Base-by-base conservation (phyloP, 2,329 filamentous ascomycete genomes). In the Fusarium euwallaceae region DNA sequence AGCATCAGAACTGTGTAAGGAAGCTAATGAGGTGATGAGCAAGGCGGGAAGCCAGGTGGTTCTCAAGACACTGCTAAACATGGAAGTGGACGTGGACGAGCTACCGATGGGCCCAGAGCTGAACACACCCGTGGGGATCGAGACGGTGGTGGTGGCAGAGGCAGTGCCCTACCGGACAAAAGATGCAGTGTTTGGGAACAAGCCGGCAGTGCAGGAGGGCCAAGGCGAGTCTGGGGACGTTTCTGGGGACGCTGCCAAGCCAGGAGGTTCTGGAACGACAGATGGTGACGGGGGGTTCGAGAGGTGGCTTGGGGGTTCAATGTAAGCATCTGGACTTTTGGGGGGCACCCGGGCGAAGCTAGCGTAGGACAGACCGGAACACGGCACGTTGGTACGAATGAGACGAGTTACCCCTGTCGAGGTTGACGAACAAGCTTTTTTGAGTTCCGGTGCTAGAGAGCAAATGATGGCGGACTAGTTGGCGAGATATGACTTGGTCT, bases 21-120 rank as follows among this genome's bases (percentile, higher is more conserved):
- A 98, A 82, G 90, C 91, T 64, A 98, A 98, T 80, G 90, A 94
- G 79, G 95, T 98, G 11, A 97, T 98, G 93, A 97, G 94, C 79
- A 98, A 98, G 83, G 94, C 93, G 1, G 96, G 96, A 0, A 92
- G 93, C 9, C 91, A 90, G 66, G 95, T 98, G 27, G 91, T 98
- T 34, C 84, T 98, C 67, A 93, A 92, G 83, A 91, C 89, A 71
- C 81, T 98, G 64, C 82, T 98, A 62, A 92, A 92, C 22, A 87
- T 91, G 81, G 90, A 95, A 34, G 93, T 98, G 66, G 94, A 98
- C 82, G 84, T 97, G 5, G 94, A 97, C 43, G 86, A 88, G n/a
- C 83, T 98, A 79, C 95, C 95, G 0, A 97, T 95, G 91, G 95
- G 95, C 0, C 92, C 93, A 2, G 94, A 97, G 76, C 88, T 92